Percentiles rank a stretch among this genome's conserved stretches.
phyloP scores from a whole-genome alignment of 345 rosid genomes.

The Kandelia obovata region DNA sequence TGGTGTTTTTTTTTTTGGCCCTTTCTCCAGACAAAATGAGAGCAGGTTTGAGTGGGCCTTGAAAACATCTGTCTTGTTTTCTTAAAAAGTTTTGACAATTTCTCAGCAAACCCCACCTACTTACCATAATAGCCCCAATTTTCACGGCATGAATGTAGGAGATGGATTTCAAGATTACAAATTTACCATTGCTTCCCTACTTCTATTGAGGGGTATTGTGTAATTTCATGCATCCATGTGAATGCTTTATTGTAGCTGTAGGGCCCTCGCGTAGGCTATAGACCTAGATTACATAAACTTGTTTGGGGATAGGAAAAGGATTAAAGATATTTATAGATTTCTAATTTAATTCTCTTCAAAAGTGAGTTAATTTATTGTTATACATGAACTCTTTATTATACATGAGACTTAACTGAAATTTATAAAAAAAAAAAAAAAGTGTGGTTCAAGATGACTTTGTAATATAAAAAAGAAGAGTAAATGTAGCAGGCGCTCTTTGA shows the following conservation, averaged over 20 bases:
- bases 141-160: conserved; percentile 60
- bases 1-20: conserved; percentile 6
- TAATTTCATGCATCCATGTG: conserved; percentile 12
- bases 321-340: neutral
- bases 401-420: too few species aligned
- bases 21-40: conserved; percentile 19
- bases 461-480: too few species aligned
- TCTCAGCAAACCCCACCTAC: conserved; percentile 25
- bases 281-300: neutral
- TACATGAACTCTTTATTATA: too few species aligned
- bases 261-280: conserved; percentile 15
- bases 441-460: too few species aligned
- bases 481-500: neutral
- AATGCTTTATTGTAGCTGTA: conserved; percentile 21
- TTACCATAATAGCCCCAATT: conserved; percentile 35
- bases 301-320: neutral
- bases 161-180: conserved; percentile 28
- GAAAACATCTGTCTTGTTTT: neutral
- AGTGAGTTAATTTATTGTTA: too few species aligned
- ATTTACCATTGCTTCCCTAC: conserved; percentile 22
- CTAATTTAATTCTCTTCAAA: too few species aligned
- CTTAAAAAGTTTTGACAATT: conserved; percentile 9
- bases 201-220: conserved; percentile 25
- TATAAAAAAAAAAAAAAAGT: too few species aligned
- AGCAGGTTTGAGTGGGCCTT: conserved; percentile 20